A percentile compares a stretch with the other conserved stretches of the same genome.
phyloP scores from a whole-genome alignment of 306 rosid genomes.

The Cicer judaicum region DNA sequence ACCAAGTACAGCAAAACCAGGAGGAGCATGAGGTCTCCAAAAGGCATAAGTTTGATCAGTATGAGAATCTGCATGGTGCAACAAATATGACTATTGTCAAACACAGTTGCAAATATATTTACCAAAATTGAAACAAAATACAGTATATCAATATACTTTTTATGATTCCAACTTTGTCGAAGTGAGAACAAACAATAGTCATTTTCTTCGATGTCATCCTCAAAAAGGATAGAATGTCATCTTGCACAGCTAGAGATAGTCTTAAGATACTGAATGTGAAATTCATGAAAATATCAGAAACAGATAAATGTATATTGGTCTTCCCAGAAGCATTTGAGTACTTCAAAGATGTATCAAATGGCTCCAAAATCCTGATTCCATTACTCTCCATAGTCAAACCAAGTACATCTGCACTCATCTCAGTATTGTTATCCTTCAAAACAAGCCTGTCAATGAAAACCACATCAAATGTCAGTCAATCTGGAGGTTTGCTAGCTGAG shows the following conservation, averaged over 20 bases:
- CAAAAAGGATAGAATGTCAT: slow-evolving; percentile 84
- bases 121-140: slow-evolving; percentile 21
- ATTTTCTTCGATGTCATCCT: slow-evolving; percentile 86
- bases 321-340: slow-evolving; percentile 90
- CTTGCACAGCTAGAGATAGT: slow-evolving; percentile 91
- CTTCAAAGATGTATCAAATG: slow-evolving; percentile 81
- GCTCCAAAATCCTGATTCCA: slow-evolving; percentile 94
- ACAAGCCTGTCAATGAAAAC: slow-evolving; percentile 66
- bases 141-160: slow-evolving; percentile 53
- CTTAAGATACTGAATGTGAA: slow-evolving; percentile 94
- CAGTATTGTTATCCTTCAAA: slow-evolving; percentile 75
- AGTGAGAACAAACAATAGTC: slow-evolving; percentile 90
- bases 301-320: slow-evolving; percentile 78
- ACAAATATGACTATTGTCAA: slow-evolving; percentile 33
- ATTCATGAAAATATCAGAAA: slow-evolving; percentile 91
- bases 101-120: slow-evolving; percentile 26
- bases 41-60: slow-evolving; percentile 77
- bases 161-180: slow-evolving; percentile 88
- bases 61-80: slow-evolving; percentile 63
- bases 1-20: slow-evolving; percentile 93
- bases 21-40: slow-evolving; percentile 98
- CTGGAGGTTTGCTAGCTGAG: slow-evolving; percentile 10
- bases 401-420: slow-evolving; percentile 81
- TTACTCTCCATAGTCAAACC: slow-evolving; percentile 96
- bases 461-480: slow-evolving; percentile 40